Base-by-base conservation (phyloP, 176 grass and related monocot species). In the Oryza meyeriana region DNA sequence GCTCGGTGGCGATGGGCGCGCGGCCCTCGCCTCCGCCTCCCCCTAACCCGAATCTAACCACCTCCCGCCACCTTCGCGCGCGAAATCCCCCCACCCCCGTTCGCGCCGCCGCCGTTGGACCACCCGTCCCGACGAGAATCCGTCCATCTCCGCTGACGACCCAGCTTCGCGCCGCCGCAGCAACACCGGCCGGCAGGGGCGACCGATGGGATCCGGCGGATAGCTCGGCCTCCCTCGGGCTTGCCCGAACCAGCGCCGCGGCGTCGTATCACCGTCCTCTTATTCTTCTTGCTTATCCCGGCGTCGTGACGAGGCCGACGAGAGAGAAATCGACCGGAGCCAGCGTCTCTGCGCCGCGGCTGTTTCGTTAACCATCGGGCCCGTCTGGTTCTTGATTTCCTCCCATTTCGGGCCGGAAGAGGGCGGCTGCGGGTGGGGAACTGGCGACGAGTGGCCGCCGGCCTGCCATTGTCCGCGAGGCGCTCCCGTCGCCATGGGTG, bases 131-230 rank as follows among this genome's bases (percentile, higher is more conserved):
- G 75, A 83, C 59, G 59, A 83, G 75, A 50, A 38, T 78, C 41
- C 72, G 69, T 64, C 72, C 50, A 35, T 13, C 24, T 72, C 66
- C 66, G 34, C 26, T 24, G 69, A 59, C 24, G 47, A 66, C 61
- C 81, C 40, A 83, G 25, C 63, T 41, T 76, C 55, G 63, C 18
- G 42, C 50, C 74, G 64, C 48, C 63, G 64, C 50, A 22, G 50
- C 34, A 20, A 62, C 83, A 32, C 64, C 64, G 28, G 44, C 66
- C 33, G 66, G 66, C 58, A 39, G 36, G 36, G 47, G 29, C 75
- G 70, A 55, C 40, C 69, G 33, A 89, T 89, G 87, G 82, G 39
- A 31, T 76, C 87, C 87, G 82, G 82, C 87, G 71, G 52, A 75
- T 89, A 89, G 82, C 82, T 89, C 70, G 64, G 18, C 25, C 33